These are phyloP conservation scores for Komagataea norvegica DNA, from an alignment of 1,139 yeast species.

Conservation along the genomic window DNA sequence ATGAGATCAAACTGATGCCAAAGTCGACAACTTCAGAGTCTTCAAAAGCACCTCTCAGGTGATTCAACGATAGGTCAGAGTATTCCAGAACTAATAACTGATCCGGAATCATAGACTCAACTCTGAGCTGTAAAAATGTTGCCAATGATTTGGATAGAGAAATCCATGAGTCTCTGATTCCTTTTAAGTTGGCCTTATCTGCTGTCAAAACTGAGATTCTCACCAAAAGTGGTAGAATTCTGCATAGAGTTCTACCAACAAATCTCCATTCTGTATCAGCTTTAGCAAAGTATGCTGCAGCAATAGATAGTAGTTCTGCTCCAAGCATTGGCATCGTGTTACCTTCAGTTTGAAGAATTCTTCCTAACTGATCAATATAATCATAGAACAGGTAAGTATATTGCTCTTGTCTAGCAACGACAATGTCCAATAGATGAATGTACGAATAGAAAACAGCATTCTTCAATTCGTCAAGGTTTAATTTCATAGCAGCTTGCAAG, in stretches of 20 bases:
- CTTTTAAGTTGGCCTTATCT: conserved; percentile 26
- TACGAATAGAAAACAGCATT: conserved; percentile 46
- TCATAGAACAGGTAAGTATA: conserved; percentile 52
- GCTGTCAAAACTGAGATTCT: conserved; percentile 34
- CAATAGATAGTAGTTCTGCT: conserved; percentile 41
- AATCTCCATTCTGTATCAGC: conserved; percentile 58
- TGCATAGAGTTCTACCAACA: conserved; percentile 58
- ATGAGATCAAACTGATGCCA: conserved; percentile 41
- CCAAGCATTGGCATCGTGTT: conserved; percentile 46
- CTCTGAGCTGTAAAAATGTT: conserved; percentile 44
- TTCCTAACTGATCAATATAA: conserved; percentile 31
- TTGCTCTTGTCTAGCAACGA: conserved; percentile 65
- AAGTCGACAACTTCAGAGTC: conserved; percentile 36
- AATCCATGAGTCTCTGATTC: conserved; percentile 32
- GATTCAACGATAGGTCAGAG: conserved; percentile 49
- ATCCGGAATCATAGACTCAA: conserved; percentile 48
- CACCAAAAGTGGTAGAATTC: conserved; percentile 50
- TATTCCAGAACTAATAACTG: conserved; percentile 56
- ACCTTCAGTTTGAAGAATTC: conserved; percentile 1
- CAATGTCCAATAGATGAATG: conserved; percentile 55
- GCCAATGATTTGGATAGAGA: conserved; percentile 40
- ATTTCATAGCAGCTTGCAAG: conserved; percentile 25
- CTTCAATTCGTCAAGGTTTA: conserved; percentile 23
- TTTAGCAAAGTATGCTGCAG: conserved; percentile 43
- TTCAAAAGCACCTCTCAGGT: conserved; percentile 38